phyloP scores from a whole-genome alignment of 1,284 basidiomycete species.

The Trichosporon sp. region DNA sequence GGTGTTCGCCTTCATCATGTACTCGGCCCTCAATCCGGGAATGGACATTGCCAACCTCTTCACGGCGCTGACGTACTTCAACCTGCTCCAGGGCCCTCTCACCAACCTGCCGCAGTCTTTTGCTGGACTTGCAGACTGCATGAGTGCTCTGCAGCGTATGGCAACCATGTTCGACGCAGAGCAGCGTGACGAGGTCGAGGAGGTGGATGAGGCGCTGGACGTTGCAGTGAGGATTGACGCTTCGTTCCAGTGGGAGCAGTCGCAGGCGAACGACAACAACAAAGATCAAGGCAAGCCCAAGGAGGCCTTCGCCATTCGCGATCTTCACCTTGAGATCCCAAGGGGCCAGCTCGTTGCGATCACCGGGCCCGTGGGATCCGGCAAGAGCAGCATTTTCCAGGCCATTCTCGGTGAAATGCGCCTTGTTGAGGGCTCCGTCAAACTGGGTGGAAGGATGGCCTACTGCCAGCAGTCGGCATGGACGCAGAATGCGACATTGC shows the following conservation, averaged over 20 bases:
- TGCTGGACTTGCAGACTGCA: background rate
- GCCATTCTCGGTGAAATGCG: slow-evolving; percentile 63
- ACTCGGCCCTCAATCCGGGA: slow-evolving; percentile 57
- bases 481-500: slow-evolving; percentile 64
- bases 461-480: slow-evolving; percentile 72
- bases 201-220: slow-evolving; percentile 51
- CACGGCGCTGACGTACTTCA: slow-evolving; percentile 66
- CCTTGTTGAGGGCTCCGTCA: slow-evolving; percentile 53
- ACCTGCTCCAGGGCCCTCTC: slow-evolving; percentile 38
- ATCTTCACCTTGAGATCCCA: slow-evolving; percentile 56
- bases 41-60: slow-evolving; percentile 68
- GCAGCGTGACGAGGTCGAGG: slow-evolving; percentile 49
- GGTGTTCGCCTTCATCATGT: slow-evolving; percentile 61
- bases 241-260: slow-evolving; percentile 56
- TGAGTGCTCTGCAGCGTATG: background rate
- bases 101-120: background rate
- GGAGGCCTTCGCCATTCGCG: slow-evolving; percentile 53
- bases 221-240: slow-evolving; percentile 56
- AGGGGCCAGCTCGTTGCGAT: slow-evolving; percentile 59
- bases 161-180: slow-evolving; percentile 37
- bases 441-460: slow-evolving; percentile 63
- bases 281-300: background rate
- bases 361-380: slow-evolving; percentile 57
- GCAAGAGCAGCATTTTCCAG: slow-evolving; percentile 61
- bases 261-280: background rate